These are phyloP conservation scores for Phoma herbarum DNA, from an alignment of 2,329 filamentous ascomycete species.

Conservation along the genomic window DNA sequence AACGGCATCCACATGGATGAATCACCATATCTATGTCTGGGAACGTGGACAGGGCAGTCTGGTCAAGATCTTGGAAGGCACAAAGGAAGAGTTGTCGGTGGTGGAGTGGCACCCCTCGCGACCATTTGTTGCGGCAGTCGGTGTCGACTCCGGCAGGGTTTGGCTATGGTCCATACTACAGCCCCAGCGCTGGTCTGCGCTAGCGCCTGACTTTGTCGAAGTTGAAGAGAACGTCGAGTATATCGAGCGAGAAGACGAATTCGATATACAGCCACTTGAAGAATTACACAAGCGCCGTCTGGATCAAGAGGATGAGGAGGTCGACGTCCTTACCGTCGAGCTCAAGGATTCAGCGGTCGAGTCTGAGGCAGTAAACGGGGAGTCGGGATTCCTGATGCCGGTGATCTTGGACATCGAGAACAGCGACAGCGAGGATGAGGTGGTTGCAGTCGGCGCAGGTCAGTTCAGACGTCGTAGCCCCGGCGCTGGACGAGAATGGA, in stretches of 20 bases:
- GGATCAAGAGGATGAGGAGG: slow-evolving; percentile 90
- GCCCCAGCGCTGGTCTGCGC: slow-evolving; percentile 94
- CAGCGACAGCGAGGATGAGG: slow-evolving; percentile 94
- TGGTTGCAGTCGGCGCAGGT: slow-evolving; percentile 72
- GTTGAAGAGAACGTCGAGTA: slow-evolving; percentile 99
- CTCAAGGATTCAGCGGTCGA: slow-evolving; percentile 62
- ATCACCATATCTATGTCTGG: slow-evolving; percentile 98
- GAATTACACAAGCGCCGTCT: slow-evolving; percentile 91
- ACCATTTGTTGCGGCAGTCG: slow-evolving; percentile 88
- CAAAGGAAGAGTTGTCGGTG: slow-evolving; percentile 93
- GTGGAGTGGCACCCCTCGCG: slow-evolving; percentile 93
- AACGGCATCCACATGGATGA: slow-evolving; percentile 95
- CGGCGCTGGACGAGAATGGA: slow-evolving; percentile 74
- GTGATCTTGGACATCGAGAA: slow-evolving; percentile 92
- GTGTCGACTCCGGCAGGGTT: slow-evolving; percentile 89
- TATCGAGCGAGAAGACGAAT: slow-evolving; percentile 93
- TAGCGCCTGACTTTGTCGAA: slow-evolving; percentile 96
- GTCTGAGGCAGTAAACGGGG: slow-evolving; percentile 52
- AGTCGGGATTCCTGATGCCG: slow-evolving; percentile 83
- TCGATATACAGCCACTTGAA: slow-evolving; percentile 95
- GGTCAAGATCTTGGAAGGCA: slow-evolving; percentile 95
- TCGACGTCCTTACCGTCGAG: slow-evolving; percentile 86
- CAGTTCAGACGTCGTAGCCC: slow-evolving; percentile 89
- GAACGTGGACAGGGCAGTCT: slow-evolving; percentile 92
- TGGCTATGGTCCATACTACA: slow-evolving; percentile 97